phyloP scores from a whole-genome alignment of 768 basidiomycete genomes.

The Leucocoprinus leucothites region DNA sequence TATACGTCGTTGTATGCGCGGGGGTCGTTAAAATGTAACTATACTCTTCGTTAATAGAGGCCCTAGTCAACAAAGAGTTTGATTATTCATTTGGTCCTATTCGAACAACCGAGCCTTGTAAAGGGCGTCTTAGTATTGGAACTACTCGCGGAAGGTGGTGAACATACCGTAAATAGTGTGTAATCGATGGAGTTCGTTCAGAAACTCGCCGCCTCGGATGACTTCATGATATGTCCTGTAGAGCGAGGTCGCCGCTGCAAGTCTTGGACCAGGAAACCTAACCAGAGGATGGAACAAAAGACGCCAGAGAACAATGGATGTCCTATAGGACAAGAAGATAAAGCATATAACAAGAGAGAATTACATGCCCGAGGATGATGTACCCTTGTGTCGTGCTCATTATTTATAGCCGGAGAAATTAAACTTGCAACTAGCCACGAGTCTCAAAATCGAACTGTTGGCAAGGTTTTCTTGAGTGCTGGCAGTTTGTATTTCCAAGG shows the following conservation, averaged over 20 bases:
- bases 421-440: not conserved
- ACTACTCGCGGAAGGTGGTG: not conserved
- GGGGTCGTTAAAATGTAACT: conserved; percentile 38
- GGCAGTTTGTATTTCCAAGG: not conserved
- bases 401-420: not conserved
- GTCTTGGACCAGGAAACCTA: conserved; percentile 31
- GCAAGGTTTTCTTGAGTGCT: not conserved
- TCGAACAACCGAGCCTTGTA: conserved; percentile 34
- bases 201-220: conserved; percentile 28
- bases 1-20: conserved; percentile 33
- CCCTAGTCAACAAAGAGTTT: not conserved
- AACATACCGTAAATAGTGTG: conserved; percentile 30
- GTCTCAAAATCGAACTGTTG: not conserved
- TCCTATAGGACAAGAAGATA: conserved; percentile 3
- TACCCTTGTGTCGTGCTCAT: not conserved
- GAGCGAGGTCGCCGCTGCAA: conserved; percentile 28
- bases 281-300: conserved; percentile 31
- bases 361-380: not conserved
- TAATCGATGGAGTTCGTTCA: conserved; percentile 27
- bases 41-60: not conserved
- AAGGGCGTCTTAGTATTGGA: not conserved
- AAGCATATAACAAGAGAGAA: conserved; percentile 9
- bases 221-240: conserved; percentile 35
- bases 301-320: conserved; percentile 17
- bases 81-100: conserved; percentile 37